phyloP scores from a whole-genome alignment of 257 asterid genomes.

The Cynanchum wilfordii region DNA sequence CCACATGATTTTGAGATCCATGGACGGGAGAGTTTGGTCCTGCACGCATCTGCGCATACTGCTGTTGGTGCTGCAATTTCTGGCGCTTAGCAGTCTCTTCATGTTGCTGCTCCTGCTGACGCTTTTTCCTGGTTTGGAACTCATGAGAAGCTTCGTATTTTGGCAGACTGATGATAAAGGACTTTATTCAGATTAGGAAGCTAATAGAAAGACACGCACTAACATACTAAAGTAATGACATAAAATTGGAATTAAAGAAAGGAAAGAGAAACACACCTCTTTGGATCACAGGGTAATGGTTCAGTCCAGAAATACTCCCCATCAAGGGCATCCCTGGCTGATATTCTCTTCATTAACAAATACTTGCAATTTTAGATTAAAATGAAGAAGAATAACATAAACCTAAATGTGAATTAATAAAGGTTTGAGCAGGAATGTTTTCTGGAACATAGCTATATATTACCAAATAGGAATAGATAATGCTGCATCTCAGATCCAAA shows the following conservation, averaged over 20 bases:
- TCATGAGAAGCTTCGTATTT: slow-evolving; percentile 83
- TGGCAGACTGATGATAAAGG: slow-evolving; percentile 49
- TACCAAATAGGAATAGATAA: too few relatives aligned
- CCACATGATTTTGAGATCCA: slow-evolving; percentile 53
- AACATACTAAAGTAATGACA: too few relatives aligned
- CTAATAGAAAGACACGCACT: too few relatives aligned
- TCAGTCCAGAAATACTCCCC: slow-evolving; percentile 89
- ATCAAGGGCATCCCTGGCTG: slow-evolving; percentile 87
- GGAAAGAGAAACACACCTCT: slow-evolving; percentile 40
- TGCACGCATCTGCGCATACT: slow-evolving; percentile 59
- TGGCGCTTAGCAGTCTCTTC: slow-evolving; percentile 79
- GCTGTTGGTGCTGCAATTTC: slow-evolving; percentile 63
- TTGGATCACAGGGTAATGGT: slow-evolving; percentile 85
- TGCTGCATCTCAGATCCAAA: too few relatives aligned
- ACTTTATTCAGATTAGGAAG: not conserved
- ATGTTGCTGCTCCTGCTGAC: slow-evolving; percentile 73
- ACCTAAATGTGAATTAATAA: too few relatives aligned
- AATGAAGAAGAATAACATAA: too few relatives aligned
- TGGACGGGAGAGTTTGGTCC: slow-evolving; percentile 55
- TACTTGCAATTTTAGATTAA: not conserved
- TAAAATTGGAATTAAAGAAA: not conserved
- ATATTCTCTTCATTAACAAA: slow-evolving; percentile 52
- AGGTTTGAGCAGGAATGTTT: too few relatives aligned
- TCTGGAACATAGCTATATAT: too few relatives aligned
- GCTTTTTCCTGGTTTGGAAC: slow-evolving; percentile 88